Percentiles rank a stretch among this genome's conserved stretches.
Evolutionary conservation across 345 rosid species (phyloP).

Genomic region (Barbarea vulgaris): DNA sequence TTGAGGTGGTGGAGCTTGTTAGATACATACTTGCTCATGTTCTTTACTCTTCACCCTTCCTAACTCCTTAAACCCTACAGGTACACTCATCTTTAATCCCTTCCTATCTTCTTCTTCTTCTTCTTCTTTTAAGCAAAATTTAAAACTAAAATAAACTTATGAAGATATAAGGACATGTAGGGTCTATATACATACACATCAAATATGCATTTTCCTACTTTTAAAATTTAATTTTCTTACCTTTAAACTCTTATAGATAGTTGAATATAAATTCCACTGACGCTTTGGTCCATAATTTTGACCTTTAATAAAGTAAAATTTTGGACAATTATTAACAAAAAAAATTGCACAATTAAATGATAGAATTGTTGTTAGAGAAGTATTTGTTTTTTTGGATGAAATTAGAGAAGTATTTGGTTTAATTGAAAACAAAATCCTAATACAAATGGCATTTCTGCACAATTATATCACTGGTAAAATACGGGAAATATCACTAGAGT

Average conservation of each 20-base stretch:
- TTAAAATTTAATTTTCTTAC: not conserved
- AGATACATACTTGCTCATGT: slow-evolving; percentile 64
- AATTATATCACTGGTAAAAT: not conserved
- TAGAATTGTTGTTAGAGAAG: not conserved
- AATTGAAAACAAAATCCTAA: not conserved
- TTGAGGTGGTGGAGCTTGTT: slow-evolving; percentile 53
- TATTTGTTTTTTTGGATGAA: not conserved
- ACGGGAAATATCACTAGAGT: not conserved
- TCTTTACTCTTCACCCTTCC: slow-evolving; percentile 42
- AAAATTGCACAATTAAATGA: not conserved
- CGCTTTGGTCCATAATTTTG: not conserved
- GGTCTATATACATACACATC: slow-evolving; percentile 26
- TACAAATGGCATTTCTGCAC: not conserved
- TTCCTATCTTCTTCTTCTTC: slow-evolving; percentile 33
- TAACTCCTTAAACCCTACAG: slow-evolving; percentile 36
- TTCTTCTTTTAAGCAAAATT: not conserved
- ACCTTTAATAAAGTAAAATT: not conserved
- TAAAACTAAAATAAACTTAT: not conserved
- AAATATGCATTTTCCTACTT: slow-evolving; percentile 18
- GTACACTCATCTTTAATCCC: slow-evolving; percentile 28
- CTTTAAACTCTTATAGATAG: not conserved
- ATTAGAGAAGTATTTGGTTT: not conserved
- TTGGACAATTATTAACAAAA: not conserved
- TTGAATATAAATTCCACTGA: slow-evolving; percentile 4
- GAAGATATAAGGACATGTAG: slow-evolving; percentile 28